These are phyloP conservation scores for Penicillium sp. DNA, from an alignment of 2,329 filamentous ascomycete genomes.

Conservation along the genomic window DNA sequence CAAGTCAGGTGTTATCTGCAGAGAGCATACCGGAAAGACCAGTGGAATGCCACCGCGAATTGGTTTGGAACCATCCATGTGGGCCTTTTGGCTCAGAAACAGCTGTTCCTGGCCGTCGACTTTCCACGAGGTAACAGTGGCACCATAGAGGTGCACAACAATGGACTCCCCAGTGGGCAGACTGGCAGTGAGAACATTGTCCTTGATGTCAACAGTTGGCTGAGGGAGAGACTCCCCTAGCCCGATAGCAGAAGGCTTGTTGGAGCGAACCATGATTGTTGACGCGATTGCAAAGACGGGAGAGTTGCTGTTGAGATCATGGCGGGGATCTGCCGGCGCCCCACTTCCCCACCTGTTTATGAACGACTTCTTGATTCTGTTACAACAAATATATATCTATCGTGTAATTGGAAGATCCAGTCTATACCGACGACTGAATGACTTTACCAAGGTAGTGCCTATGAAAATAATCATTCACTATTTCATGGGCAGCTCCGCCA, in stretches of 20 bases:
- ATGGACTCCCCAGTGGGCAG: slow-evolving; percentile 83
- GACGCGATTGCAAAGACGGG: slow-evolving; percentile 1
- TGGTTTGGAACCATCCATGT: slow-evolving; percentile 78
- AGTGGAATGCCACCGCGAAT: slow-evolving; percentile 88
- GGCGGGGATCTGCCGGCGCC: too few species aligned
- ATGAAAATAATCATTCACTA: too few species aligned
- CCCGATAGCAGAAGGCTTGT: slow-evolving; percentile 73
- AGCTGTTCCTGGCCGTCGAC: slow-evolving; percentile 72
- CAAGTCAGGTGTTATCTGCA: background rate
- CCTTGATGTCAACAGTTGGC: slow-evolving; percentile 68
- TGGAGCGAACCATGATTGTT: slow-evolving; percentile 64
- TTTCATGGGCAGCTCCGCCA: too few species aligned
- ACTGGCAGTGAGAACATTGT: slow-evolving; percentile 68
- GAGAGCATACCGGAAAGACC: slow-evolving; percentile 72
- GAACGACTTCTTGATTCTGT: too few species aligned
- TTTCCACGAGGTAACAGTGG: slow-evolving; percentile 92
- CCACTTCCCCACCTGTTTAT: too few species aligned
- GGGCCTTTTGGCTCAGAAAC: slow-evolving; percentile 74
- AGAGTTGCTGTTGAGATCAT: background rate
- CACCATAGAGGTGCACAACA: slow-evolving; percentile 80
- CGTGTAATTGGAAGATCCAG: too few species aligned
- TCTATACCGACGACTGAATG: too few species aligned
- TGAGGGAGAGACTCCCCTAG: slow-evolving; percentile 68
- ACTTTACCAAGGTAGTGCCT: too few species aligned
- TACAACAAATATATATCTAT: too few species aligned